Percentiles rank a stretch among this genome's conserved stretches.
These are phyloP conservation scores for Wickerhamomyces canadensis DNA, from an alignment of 805 yeast genomes.

Conservation along the genomic window DNA sequence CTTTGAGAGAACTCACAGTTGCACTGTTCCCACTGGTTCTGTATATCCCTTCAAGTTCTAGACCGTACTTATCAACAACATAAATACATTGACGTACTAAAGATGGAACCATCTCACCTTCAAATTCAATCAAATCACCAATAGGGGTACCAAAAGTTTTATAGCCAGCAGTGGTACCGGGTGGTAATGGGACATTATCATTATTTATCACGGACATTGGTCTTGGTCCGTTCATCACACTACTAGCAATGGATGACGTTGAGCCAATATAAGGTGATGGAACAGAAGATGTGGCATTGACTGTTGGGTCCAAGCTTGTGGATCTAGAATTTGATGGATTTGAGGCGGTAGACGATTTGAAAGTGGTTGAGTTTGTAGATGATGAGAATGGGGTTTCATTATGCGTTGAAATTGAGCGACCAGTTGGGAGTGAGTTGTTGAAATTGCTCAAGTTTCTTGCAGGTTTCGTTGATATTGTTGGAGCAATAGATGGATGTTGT, in stretches of 20 bases:
- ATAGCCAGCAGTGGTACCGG: constrained; percentile 25
- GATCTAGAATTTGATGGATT: constrained; percentile 7
- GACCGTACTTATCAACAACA: constrained; percentile 79
- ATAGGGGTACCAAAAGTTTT: constrained; percentile 79
- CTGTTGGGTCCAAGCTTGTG: too few species aligned
- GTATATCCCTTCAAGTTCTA: constrained; percentile 84
- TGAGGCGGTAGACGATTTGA: constrained; percentile 4
- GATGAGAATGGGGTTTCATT: constrained; percentile 29
- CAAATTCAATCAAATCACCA: constrained; percentile 70
- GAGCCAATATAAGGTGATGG: constrained; percentile 7
- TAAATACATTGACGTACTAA: constrained; percentile 85
- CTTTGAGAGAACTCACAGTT: constrained; percentile 67
- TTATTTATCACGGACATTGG: constrained; percentile 25
- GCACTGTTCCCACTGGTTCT: constrained; percentile 75
- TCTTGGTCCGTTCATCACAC: constrained; percentile 22
- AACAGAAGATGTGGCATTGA: constrained; percentile 3
- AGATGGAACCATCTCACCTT: constrained; percentile 88
- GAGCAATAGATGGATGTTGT: constrained; percentile 58
- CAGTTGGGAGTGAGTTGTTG: constrained; percentile 9
- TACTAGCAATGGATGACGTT: constrained; percentile 1
- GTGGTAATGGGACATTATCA: constrained; percentile 24
- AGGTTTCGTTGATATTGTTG: constrained; percentile 22
- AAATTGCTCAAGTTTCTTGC: constrained; percentile 18
- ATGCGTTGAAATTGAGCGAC: constrained; percentile 28
- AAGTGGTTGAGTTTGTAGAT: constrained; percentile 13